These are phyloP conservation scores for Nemania sp. DNA, from an alignment of 2,329 filamentous ascomycete species.

Conservation along the genomic window DNA sequence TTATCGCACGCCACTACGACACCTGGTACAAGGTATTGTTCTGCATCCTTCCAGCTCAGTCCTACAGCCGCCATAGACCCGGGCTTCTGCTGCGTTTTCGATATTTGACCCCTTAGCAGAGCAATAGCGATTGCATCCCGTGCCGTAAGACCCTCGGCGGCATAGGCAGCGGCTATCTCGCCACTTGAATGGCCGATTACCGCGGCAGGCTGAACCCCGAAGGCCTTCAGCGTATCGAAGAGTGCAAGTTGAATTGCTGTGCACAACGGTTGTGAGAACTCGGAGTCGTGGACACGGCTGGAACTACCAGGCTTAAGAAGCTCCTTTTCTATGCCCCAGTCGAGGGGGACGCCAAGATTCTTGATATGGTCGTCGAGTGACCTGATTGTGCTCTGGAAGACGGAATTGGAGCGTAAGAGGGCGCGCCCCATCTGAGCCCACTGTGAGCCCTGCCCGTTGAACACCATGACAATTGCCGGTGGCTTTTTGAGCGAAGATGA, in stretches of 20 bases:
- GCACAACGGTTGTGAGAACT: constrained; percentile 42
- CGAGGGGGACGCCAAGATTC: background rate
- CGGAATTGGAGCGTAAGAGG: constrained; percentile 21
- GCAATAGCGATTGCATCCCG: background rate
- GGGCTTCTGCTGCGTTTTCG: background rate
- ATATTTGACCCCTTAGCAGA: background rate
- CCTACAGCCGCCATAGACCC: constrained; percentile 13
- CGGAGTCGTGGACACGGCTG: background rate
- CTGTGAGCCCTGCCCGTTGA: constrained; percentile 34
- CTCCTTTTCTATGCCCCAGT: constrained; percentile 1
- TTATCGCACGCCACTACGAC: constrained; percentile 14
- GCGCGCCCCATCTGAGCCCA: constrained; percentile 33
- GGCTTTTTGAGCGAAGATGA: background rate
- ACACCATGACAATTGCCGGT: constrained; percentile 26
- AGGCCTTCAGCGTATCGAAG: constrained; percentile 45
- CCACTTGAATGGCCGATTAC: constrained; percentile 46
- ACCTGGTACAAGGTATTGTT: background rate
- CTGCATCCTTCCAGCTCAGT: background rate
- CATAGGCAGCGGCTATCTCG: constrained; percentile 52
- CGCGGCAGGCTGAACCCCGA: constrained; percentile 39
- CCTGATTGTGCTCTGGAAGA: constrained; percentile 18
- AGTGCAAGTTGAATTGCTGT: constrained; percentile 50
- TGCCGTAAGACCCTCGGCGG: constrained; percentile 24
- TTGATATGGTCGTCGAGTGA: constrained; percentile 10
- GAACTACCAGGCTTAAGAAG: background rate